Conservation (phyloP, 169 alveolate species). For the Plasmodium blacklocki region DNA sequence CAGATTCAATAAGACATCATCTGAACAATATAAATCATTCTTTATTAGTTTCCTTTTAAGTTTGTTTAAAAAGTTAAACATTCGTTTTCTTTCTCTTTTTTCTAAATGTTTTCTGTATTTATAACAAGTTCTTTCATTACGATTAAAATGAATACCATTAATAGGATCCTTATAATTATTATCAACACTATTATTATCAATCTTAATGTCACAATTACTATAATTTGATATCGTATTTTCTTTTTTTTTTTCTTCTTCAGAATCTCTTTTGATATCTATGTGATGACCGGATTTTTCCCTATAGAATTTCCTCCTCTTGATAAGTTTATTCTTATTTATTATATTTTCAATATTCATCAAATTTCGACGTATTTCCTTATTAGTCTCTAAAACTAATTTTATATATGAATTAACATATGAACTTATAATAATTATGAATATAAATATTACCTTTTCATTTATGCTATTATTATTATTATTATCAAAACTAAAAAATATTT, state of each 20-base stretch:
- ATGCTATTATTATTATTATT: slow-evolving; percentile 34
- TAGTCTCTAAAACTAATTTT: slow-evolving; percentile 32
- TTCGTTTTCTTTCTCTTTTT: slow-evolving; percentile 8
- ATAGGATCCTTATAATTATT: too few species aligned
- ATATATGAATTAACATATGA: slow-evolving; percentile 62
- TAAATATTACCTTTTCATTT: slow-evolving; percentile 24
- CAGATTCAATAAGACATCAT: slow-evolving; percentile 38
- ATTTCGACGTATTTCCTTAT: slow-evolving; percentile 40
- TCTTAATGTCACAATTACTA: neutral
- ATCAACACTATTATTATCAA: neutral
- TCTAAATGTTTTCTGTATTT: neutral
- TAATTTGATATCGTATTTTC: neutral
- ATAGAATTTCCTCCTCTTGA: too few species aligned
- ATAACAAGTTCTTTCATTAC: neutral
- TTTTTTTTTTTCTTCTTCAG: neutral
- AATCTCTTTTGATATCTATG: too few species aligned
- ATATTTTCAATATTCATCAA: slow-evolving; percentile 51
- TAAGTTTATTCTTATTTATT: slow-evolving; percentile 17
- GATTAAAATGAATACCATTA: neutral
- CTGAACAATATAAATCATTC: slow-evolving; percentile 73
- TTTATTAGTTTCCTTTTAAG: slow-evolving; percentile 55
- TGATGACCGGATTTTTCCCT: too few species aligned
- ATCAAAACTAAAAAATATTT: slow-evolving; percentile 52
- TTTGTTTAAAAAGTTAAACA: slow-evolving; percentile 18
- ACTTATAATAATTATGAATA: slow-evolving; percentile 53